Evolutionary conservation across 2,329 filamentous ascomycete species (phyloP).

Genomic region (Fusarium sp.): DNA sequence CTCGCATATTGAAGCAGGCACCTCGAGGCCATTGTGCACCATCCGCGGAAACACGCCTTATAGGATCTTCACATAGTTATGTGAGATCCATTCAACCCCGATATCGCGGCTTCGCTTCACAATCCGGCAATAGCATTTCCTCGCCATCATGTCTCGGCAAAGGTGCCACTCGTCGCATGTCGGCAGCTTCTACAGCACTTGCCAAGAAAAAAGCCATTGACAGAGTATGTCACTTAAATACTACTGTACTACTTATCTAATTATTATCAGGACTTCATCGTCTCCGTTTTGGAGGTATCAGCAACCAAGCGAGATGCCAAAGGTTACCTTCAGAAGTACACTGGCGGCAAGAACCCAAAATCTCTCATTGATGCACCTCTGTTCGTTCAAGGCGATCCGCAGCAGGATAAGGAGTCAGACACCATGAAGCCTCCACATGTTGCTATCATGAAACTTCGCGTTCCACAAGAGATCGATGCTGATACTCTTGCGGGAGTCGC

Average conservation of each 20-base stretch:
- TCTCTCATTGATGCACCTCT: constrained; percentile 46
- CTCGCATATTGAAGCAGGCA: constrained; percentile 56
- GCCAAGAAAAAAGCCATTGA: constrained; percentile 51
- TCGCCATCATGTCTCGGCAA: constrained; percentile 26
- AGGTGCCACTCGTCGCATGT: constrained; percentile 46
- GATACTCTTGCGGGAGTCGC: constrained; percentile 79
- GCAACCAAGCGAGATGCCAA: constrained; percentile 94
- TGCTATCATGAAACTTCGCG: constrained; percentile 86
- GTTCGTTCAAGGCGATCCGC: constrained; percentile 52
- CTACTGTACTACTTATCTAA: constrained; percentile 16
- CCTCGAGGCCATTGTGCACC: constrained; percentile 41
- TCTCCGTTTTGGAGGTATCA: constrained; percentile 87
- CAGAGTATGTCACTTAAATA: constrained; percentile 43
- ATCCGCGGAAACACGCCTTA: constrained; percentile 12
- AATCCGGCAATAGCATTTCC: constrained; percentile 16
- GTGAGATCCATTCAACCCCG: constrained; percentile 21
- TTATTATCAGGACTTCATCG: constrained; percentile 77
- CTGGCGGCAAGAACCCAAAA: constrained; percentile 47
- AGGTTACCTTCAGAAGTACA: constrained; percentile 90
- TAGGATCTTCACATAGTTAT: neutral
- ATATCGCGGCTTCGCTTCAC: constrained; percentile 29
- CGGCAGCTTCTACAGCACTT: constrained; percentile 47
- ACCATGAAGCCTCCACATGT: constrained; percentile 65
- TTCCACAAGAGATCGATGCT: constrained; percentile 78
- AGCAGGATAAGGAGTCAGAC: constrained; percentile 16